Percentiles rank a stretch among this genome's conserved stretches.
These are phyloP conservation scores for Oleoguttula mirabilis DNA, from an alignment of 495 filamentous ascomycete species.

Conservation along the genomic window DNA sequence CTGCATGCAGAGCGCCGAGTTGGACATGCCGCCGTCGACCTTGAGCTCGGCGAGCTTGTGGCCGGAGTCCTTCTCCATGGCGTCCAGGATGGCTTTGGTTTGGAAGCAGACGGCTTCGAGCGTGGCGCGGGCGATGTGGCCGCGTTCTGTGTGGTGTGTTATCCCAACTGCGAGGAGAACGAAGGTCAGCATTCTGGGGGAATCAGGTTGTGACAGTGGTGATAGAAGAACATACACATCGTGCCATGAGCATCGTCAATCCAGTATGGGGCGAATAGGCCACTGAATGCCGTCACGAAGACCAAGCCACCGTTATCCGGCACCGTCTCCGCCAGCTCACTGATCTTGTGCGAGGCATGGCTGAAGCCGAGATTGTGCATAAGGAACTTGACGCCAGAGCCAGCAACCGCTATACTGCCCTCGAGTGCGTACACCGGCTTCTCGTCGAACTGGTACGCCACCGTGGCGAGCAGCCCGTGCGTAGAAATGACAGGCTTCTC, in stretches of 20 bases:
- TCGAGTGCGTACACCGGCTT: slow-evolving; percentile 83
- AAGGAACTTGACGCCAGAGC: slow-evolving; percentile 80
- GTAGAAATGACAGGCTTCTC: slow-evolving; percentile 81
- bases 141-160: slow-evolving; percentile 78
- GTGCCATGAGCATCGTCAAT: slow-evolving; percentile 93
- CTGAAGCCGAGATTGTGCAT: slow-evolving; percentile 80
- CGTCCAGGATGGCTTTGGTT: slow-evolving; percentile 85
- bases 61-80: slow-evolving; percentile 84
- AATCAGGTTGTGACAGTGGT: too few relatives aligned
- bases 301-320: slow-evolving; percentile 83
- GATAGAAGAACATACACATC: slow-evolving; percentile 38
- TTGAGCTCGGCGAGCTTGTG: slow-evolving; percentile 64
- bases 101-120: slow-evolving; percentile 94
- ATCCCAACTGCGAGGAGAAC: slow-evolving; percentile 63
- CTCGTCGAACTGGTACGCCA: slow-evolving; percentile 74
- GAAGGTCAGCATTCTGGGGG: too few relatives aligned
- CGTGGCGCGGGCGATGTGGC: slow-evolving; percentile 87
- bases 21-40: slow-evolving; percentile 91
- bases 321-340: slow-evolving; percentile 67
- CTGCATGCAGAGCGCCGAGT: slow-evolving; percentile 90
- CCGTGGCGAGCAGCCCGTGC: slow-evolving; percentile 77
- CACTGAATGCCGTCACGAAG: slow-evolving; percentile 94
- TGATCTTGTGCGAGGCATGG: slow-evolving; percentile 64
- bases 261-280: slow-evolving; percentile 96
- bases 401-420: slow-evolving; percentile 84